Percentiles rank a stretch among this genome's conserved stretches.
Conservation (phyloP, 768 basidiomycete genomes). For the Tylopilus plumbeoviolaceoides region DNA sequence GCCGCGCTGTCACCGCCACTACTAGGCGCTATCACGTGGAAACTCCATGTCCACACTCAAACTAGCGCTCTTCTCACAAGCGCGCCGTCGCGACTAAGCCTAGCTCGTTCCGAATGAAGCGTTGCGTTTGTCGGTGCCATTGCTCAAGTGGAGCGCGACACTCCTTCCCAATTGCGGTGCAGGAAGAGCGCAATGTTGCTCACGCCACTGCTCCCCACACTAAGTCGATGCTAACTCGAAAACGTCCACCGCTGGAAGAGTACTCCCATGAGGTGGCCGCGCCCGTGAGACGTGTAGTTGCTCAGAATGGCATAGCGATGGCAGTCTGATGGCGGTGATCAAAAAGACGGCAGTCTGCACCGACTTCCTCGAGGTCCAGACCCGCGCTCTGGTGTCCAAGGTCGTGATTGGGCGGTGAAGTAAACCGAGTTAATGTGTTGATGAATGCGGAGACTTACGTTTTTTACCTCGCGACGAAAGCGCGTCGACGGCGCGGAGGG, state of each 20-base stretch:
- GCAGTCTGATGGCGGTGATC: constrained; percentile 8
- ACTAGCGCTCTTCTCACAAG: background rate
- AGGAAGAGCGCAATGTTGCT: background rate
- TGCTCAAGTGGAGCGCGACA: background rate
- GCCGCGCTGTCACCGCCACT: no score
- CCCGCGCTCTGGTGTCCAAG: background rate
- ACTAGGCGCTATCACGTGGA: background rate
- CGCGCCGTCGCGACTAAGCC: background rate
- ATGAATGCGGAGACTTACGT: constrained; percentile 23
- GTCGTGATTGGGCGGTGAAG: constrained; percentile 10
- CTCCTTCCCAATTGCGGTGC: background rate
- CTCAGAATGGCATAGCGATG: background rate
- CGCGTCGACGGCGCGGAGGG: constrained; percentile 14
- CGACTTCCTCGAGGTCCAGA: constrained; percentile 1
- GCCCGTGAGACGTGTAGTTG: background rate
- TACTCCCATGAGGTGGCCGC: background rate
- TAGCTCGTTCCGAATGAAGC: background rate
- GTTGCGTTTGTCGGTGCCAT: background rate
- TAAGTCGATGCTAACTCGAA: background rate
- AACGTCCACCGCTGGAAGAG: background rate
- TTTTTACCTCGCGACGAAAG: constrained; percentile 17
- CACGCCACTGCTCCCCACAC: background rate
- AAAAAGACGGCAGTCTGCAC: background rate
- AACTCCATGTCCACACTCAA: background rate
- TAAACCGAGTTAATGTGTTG: constrained; percentile 5